Percentiles rank a stretch among this genome's conserved stretches.
Evolutionary conservation across 768 basidiomycete species (phyloP).

Genomic region (Boletus patriciae): DNA sequence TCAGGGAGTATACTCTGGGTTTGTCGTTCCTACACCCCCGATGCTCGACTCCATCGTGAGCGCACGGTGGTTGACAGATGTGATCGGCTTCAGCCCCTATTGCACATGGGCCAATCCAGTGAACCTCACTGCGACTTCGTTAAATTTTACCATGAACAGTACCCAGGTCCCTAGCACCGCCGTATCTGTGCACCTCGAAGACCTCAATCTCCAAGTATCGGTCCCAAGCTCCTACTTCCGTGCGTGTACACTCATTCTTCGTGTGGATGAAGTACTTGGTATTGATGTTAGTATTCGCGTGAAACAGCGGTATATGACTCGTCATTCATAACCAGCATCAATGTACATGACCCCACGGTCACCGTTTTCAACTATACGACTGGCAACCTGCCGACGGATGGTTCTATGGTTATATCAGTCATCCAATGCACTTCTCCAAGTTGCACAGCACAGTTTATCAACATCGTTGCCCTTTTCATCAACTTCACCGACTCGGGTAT

Average conservation of each 20-base stretch:
- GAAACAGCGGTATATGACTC: slow-evolving; percentile 9
- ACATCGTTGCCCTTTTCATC: slow-evolving; percentile 12
- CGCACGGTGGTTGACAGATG: slow-evolving; percentile 26
- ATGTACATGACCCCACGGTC: slow-evolving; percentile 14
- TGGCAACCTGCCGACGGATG: slow-evolving; percentile 16
- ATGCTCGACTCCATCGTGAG: slow-evolving; percentile 12
- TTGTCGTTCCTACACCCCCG: slow-evolving; percentile 9
- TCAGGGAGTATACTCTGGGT: slow-evolving; percentile 9
- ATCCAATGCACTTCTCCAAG: slow-evolving; percentile 13
- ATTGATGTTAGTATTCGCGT: not conserved
- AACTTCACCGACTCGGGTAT: slow-evolving; percentile 14
- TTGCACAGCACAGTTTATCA: slow-evolving; percentile 7
- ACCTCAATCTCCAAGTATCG: slow-evolving; percentile 7
- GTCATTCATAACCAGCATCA: slow-evolving; percentile 10
- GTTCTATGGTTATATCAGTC: slow-evolving; percentile 15
- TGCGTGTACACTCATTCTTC: not conserved
- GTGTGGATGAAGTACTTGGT: too few species aligned
- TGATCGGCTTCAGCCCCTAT: slow-evolving; percentile 22
- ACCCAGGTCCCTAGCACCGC: not conserved
- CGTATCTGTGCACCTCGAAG: slow-evolving; percentile 9
- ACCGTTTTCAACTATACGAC: slow-evolving; percentile 17
- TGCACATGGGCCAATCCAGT: slow-evolving; percentile 22
- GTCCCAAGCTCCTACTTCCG: slow-evolving; percentile 19
- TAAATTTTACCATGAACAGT: slow-evolving; percentile 21
- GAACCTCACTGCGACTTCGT: slow-evolving; percentile 14